These are phyloP conservation scores for Picea sitchensis DNA, from an alignment of 75 land plant species.

Conservation along the genomic window DNA sequence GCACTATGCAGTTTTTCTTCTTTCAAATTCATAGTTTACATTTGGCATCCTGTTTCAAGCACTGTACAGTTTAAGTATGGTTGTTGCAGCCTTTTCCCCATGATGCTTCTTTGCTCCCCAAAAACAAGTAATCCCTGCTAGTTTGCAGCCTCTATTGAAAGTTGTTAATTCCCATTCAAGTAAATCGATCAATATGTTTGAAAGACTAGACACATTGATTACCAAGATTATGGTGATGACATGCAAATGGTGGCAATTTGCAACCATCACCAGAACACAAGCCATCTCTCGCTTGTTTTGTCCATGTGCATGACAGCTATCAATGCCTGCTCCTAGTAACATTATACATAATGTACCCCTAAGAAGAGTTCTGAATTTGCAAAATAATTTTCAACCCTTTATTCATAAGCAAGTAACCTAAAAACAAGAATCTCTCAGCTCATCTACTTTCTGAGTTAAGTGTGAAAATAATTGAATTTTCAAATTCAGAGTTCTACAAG, in stretches of 20 bases:
- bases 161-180: background rate
- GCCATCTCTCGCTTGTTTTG: background rate
- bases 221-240: background rate
- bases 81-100: background rate
- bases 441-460: background rate
- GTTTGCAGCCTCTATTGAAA: background rate
- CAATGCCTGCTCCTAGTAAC: background rate
- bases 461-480: background rate
- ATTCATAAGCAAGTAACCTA: background rate
- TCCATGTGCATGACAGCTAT: background rate
- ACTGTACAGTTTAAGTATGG: background rate
- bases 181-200: background rate
- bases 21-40: background rate
- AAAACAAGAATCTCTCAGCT: background rate
- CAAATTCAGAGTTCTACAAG: background rate
- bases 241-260: background rate
- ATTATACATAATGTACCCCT: background rate
- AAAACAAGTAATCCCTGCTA: background rate
- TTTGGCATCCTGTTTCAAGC: background rate
- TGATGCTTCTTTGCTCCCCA: background rate
- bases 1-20: background rate
- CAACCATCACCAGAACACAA: background rate
- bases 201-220: background rate
- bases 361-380: background rate
- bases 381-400: background rate